Conservation (phyloP, 306 rosid genomes). For the Corylus avellana region DNA sequence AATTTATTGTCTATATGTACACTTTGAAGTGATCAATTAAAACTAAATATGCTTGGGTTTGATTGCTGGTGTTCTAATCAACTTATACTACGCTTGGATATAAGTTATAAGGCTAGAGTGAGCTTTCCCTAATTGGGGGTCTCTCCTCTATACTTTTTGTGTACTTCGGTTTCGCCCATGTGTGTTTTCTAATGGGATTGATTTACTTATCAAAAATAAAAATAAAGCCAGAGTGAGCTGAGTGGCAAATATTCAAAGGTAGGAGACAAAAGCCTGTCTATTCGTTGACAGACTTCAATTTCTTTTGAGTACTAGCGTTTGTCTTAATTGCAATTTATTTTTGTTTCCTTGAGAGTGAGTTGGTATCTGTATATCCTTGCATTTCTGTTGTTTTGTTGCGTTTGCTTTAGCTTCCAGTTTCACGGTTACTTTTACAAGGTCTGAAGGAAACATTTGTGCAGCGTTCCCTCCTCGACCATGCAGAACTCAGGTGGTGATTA, state of each 20-base stretch:
- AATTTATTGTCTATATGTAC: too few species aligned
- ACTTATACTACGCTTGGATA: too few species aligned
- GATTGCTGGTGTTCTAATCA: too few species aligned
- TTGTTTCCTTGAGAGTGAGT: neutral
- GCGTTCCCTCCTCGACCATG: neutral
- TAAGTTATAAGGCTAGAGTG: too few species aligned
- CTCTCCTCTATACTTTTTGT: too few species aligned
- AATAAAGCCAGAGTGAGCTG: neutral
- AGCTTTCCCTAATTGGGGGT: too few species aligned
- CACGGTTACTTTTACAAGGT: neutral
- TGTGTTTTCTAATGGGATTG: too few species aligned
- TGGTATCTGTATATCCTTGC: neutral
- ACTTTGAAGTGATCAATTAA: too few species aligned
- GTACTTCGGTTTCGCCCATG: too few species aligned
- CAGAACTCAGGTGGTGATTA: constrained; percentile 3
- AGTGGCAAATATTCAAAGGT: neutral
- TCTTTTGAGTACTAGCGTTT: neutral
- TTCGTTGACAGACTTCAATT: neutral
- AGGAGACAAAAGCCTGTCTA: neutral
- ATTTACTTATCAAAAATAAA: too few species aligned
- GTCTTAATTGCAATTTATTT: neutral
- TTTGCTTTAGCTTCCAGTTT: neutral
- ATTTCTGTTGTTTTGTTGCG: neutral
- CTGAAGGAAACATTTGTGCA: neutral
- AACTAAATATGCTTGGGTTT: too few species aligned